Conservation (phyloP, 2,329 filamentous ascomycete species). For the Alternaria burnsii region DNA sequence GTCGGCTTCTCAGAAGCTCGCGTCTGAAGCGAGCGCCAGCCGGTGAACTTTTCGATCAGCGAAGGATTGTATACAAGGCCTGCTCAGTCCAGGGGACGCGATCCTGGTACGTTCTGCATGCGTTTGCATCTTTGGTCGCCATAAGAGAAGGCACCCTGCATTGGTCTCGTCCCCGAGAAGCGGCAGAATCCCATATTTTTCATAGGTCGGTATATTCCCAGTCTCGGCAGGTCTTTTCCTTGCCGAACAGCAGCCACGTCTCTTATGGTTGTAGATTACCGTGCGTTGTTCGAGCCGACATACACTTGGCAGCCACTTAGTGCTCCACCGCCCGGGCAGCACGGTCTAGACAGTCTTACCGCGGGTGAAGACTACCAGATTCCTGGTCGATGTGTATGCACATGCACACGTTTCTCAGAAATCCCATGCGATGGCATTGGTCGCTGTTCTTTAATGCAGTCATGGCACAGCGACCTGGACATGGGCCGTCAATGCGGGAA, state of each 20-base stretch:
- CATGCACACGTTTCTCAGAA: slow-evolving; percentile 15
- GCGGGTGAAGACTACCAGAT: slow-evolving; percentile 15
- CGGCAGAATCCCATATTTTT: background rate
- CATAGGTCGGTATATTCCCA: background rate
- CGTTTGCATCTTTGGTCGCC: background rate
- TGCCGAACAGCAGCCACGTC: slow-evolving; percentile 5
- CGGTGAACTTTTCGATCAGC: slow-evolving; percentile 7
- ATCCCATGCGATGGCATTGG: slow-evolving; percentile 7
- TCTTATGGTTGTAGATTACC: background rate
- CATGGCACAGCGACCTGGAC: background rate
- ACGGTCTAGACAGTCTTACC: slow-evolving; percentile 13
- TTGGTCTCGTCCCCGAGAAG: background rate
- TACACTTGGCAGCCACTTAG: slow-evolving; percentile 18
- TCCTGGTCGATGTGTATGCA: slow-evolving; percentile 26
- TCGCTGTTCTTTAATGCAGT: slow-evolving; percentile 7
- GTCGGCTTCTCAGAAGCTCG: background rate
- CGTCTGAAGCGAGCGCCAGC: background rate
- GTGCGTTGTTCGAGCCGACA: slow-evolving; percentile 1
- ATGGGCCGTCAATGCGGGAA: background rate
- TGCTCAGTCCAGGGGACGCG: background rate
- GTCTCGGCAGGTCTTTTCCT: background rate
- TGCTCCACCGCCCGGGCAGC: slow-evolving; percentile 12
- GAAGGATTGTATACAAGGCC: background rate
- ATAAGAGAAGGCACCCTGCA: background rate
- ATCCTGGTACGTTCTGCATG: slow-evolving; percentile 5